A percentile compares a stretch with the other conserved stretches of the same genome.
Conservation (phyloP, 768 basidiomycete genomes). For the Scleroderma citrinum region DNA sequence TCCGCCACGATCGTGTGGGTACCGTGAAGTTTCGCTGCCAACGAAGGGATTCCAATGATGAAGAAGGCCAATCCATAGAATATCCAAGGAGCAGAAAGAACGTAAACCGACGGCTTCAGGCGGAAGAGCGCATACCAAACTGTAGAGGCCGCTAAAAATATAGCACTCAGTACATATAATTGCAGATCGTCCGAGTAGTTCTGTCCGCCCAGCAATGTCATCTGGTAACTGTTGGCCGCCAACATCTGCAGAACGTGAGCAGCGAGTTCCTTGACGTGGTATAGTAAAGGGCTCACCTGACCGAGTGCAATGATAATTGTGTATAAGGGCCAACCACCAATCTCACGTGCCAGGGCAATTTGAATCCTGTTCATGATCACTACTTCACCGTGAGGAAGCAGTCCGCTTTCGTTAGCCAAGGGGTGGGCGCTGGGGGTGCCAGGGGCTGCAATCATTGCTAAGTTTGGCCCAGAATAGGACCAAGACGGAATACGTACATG, state of each 20-base stretch:
- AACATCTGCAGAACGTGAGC: conserved; percentile 49
- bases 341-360: conserved; percentile 73
- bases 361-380: conserved; percentile 82
- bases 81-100: conserved; percentile 82
- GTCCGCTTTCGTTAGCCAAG: conserved; percentile 40
- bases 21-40: conserved; percentile 50
- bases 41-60: conserved; percentile 82
- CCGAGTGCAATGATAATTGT: conserved; percentile 84
- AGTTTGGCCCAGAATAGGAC: conserved; percentile 12
- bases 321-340: conserved; percentile 87
- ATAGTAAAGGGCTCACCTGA: conserved; percentile 43
- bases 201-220: conserved; percentile 82
- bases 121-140: conserved; percentile 92
- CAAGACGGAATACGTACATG: conserved; percentile 46
- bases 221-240: conserved; percentile 91
- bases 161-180: conserved; percentile 84
- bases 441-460: conserved; percentile 20
- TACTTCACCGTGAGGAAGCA: conserved; percentile 46
- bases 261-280: background rate
- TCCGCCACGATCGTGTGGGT: conserved; percentile 67
- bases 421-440: conserved; percentile 47
- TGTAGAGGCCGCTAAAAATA: conserved; percentile 80
- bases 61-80: conserved; percentile 91
- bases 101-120: conserved; percentile 81
- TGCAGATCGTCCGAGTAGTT: conserved; percentile 78